These are phyloP conservation scores for Saccharomycopsis vini DNA, from an alignment of 805 yeast genomes.

Conservation along the genomic window DNA sequence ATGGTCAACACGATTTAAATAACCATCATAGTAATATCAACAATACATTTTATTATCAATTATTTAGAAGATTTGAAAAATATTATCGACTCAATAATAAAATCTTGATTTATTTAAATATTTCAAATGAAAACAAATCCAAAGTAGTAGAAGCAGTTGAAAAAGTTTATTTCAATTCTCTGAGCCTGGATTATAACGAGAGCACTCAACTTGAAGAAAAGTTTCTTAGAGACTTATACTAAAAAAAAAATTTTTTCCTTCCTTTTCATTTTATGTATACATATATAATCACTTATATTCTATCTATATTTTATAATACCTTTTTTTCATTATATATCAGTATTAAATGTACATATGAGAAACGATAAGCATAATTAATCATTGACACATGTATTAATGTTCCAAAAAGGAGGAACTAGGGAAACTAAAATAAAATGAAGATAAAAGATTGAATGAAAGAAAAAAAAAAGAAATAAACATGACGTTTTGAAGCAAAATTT, in stretches of 20 bases:
- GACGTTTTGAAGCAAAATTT: too few relatives aligned
- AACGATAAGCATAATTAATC: too few relatives aligned
- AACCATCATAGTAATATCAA: slow-evolving; percentile 1
- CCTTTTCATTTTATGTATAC: not conserved
- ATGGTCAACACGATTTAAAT: not conserved
- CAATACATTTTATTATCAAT: slow-evolving; percentile 12
- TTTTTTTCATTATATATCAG: not conserved
- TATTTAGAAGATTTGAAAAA: slow-evolving; percentile 14
- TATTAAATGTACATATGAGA: too few relatives aligned
- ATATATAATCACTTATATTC: not conserved
- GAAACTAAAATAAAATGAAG: too few relatives aligned
- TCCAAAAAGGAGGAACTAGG: too few relatives aligned
- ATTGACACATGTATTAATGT: not conserved
- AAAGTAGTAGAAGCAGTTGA: slow-evolving; percentile 13
- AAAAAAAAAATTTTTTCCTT: not conserved
- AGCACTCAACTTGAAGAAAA: slow-evolving; percentile 1
- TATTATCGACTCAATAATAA: slow-evolving; percentile 8
- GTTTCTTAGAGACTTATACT: slow-evolving; percentile 2
- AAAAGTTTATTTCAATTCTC: slow-evolving; percentile 13
- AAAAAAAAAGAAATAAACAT: too few relatives aligned
- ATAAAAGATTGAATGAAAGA: too few relatives aligned
- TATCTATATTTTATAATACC: not conserved
- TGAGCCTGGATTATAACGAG: slow-evolving; percentile 6
- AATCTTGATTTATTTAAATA: not conserved
- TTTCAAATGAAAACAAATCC: slow-evolving; percentile 4